These are phyloP conservation scores for Cyclaneusma minus DNA, from an alignment of 2,329 filamentous ascomycete genomes.

Conservation along the genomic window DNA sequence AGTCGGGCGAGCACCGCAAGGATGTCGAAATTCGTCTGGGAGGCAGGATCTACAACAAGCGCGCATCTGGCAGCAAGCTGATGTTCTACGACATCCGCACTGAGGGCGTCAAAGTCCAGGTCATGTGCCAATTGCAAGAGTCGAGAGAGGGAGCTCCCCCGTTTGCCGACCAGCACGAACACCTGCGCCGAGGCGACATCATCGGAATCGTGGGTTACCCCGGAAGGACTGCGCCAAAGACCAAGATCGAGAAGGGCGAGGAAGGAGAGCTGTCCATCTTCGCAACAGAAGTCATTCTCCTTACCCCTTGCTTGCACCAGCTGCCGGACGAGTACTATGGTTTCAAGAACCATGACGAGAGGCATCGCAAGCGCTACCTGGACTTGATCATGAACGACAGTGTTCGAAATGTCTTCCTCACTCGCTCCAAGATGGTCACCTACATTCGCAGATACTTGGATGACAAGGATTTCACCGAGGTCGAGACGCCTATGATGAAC, in stretches of 20 bases:
- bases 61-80: slow-evolving; percentile 67
- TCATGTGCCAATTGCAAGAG: slow-evolving; percentile 82
- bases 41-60: slow-evolving; percentile 80
- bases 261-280: slow-evolving; percentile 92
- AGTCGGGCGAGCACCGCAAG: slow-evolving; percentile 72
- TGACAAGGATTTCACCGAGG: slow-evolving; percentile 74
- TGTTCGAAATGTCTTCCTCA: slow-evolving; percentile 70
- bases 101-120: slow-evolving; percentile 67
- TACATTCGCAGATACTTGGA: slow-evolving; percentile 87
- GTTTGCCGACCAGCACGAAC: slow-evolving; percentile 81
- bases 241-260: slow-evolving; percentile 59
- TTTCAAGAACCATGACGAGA: slow-evolving; percentile 88
- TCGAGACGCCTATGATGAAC: slow-evolving; percentile 97
- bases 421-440: slow-evolving; percentile 72
- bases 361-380: slow-evolving; percentile 84
- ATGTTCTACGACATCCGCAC: slow-evolving; percentile 80
- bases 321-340: slow-evolving; percentile 84
- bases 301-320: slow-evolving; percentile 84
- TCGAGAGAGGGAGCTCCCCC: slow-evolving; percentile 45
- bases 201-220: slow-evolving; percentile 78
- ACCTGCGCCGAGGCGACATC: slow-evolving; percentile 80
- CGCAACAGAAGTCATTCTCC: slow-evolving; percentile 67
- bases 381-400: slow-evolving; percentile 95
- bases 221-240: slow-evolving; percentile 78
- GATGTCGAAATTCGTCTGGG: slow-evolving; percentile 64